A percentile compares a stretch with the other conserved stretches of the same genome.
Evolutionary conservation across 2,329 filamentous ascomycete species (phyloP).

Genomic region (Sarocladium strictum): DNA sequence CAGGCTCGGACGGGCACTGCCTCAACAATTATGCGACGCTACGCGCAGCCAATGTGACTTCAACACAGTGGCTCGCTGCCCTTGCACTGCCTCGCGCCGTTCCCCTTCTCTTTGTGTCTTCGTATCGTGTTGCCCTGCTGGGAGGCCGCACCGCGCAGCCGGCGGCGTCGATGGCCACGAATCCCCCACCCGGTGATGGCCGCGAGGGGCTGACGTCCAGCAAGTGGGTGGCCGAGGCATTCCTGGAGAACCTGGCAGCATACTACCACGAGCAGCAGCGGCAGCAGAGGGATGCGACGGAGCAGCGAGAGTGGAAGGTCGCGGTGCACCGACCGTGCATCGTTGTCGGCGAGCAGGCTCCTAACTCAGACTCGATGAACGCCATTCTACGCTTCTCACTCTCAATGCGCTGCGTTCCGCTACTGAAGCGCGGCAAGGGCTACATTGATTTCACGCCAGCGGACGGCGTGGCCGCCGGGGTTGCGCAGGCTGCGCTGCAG

Average conservation of each 20-base stretch:
- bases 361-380: conserved; percentile 12
- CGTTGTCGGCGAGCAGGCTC: conserved; percentile 15
- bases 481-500: conserved; percentile 7
- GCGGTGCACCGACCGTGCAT: conserved; percentile 22
- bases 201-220: conserved; percentile 24
- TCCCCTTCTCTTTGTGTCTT: conserved; percentile 12
- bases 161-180: conserved; percentile 12
- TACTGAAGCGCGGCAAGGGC: conserved; percentile 8
- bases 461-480: conserved; percentile 12
- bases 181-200: conserved; percentile 15
- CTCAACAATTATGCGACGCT: conserved; percentile 13
- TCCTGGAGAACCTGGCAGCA: conserved; percentile 19
- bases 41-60: conserved; percentile 11
- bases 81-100: conserved; percentile 12
- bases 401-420: conserved; percentile 13
- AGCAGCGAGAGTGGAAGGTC: conserved; percentile 14
- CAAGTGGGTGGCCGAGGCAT: conserved; percentile 27
- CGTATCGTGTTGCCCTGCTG: conserved; percentile 11
- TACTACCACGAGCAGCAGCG: neutral
- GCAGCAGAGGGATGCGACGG: neutral
- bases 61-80: conserved; percentile 11
- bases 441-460: conserved; percentile 11
- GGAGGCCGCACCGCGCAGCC: conserved; percentile 10
- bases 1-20: conserved; percentile 13
- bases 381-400: conserved; percentile 13